Base-by-base conservation (phyloP, 208 protist genomes). In the Endotrypanum monterogeii region DNA sequence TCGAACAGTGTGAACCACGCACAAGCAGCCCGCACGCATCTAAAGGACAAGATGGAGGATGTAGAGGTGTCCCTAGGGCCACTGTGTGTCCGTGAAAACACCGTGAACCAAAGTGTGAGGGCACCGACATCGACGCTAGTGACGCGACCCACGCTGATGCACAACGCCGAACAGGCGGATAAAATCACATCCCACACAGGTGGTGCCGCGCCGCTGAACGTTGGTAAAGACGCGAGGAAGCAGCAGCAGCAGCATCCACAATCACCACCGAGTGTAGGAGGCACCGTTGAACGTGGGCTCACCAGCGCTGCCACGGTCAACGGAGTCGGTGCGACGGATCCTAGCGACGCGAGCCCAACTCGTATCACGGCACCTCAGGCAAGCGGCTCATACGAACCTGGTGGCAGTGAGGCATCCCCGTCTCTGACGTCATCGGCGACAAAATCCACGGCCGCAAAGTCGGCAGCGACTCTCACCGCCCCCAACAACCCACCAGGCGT, bases 401-500 rank as follows among this genome's bases (percentile, higher is more conserved):
- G 65, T 23, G 44, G 30, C n/a, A 58, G 66, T 23, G 54, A 62
- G 46, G 66, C 55, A 44, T 51, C 63, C 18, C 50, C 41, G 44
- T 28, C 65, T 6, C 67, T 65, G 0, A 62, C 44, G 63, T 39
- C 28, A 18, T 30, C 72, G 41, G 1, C 2, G 28, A 46, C 48
- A 51, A 30, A 55, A 23, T 28, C 66, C 46, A 44, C 69, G 7
- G 56, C 16, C 44, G 52, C 51, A 32, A 57, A 7, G 23, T 23
- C 54, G 25, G 12, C 57, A 35, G 16, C 25, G 57, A 35, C 44
- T 7, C 44, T 28, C 23, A 28, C 44, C 63, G 12, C 55, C 25
- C 8, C n/a, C 25, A 55, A 68, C 63, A 56, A 68, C n/a, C 52
- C 63, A 14, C 63, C 63, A 39, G 63, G 20, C n/a, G 12, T 68